Conservation (phyloP, 306 rosid genomes). For the Medicago truncatula region DNA sequence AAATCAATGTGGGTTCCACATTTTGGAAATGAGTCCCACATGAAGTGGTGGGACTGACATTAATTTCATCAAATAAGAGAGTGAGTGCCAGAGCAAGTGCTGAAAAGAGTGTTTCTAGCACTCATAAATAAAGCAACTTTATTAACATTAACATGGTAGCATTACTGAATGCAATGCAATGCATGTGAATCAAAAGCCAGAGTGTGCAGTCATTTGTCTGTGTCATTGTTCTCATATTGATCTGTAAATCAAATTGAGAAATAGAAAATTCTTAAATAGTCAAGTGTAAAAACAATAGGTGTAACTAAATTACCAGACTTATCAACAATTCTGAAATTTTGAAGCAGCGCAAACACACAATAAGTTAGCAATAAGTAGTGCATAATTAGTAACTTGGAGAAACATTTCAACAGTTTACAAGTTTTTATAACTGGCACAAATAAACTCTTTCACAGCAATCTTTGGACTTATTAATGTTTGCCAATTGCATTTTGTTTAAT, state of each 20-base stretch:
- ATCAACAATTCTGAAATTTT: too few relatives aligned
- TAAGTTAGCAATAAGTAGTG: neutral
- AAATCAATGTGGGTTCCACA: too few relatives aligned
- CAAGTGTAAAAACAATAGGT: neutral
- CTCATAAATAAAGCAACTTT: neutral
- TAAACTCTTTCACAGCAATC: neutral
- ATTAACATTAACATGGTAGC: neutral
- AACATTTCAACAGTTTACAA: neutral
- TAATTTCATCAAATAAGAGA: too few relatives aligned
- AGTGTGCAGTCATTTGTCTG: neutral
- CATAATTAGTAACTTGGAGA: neutral
- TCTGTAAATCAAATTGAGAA: neutral
- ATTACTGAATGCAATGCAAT: slow-evolving; percentile 3
- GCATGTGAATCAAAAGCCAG: slow-evolving; percentile 2
- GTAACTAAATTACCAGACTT: neutral
- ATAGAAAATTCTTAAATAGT: slow-evolving; percentile 1
- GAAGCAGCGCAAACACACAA: neutral
- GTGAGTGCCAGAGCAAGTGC: neutral
- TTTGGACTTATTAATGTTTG: neutral
- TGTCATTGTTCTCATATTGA: slow-evolving; percentile 2
- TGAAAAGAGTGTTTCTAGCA: too few relatives aligned
- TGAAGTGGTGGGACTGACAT: too few relatives aligned
- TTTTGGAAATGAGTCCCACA: too few relatives aligned
- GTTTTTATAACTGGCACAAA: neutral
- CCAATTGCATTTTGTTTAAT: neutral